Evolutionary conservation across 2,329 filamentous ascomycete genomes (phyloP), one percentile per base, ranked within the genome.

Genomic region (Xylaria sp.): DNA sequence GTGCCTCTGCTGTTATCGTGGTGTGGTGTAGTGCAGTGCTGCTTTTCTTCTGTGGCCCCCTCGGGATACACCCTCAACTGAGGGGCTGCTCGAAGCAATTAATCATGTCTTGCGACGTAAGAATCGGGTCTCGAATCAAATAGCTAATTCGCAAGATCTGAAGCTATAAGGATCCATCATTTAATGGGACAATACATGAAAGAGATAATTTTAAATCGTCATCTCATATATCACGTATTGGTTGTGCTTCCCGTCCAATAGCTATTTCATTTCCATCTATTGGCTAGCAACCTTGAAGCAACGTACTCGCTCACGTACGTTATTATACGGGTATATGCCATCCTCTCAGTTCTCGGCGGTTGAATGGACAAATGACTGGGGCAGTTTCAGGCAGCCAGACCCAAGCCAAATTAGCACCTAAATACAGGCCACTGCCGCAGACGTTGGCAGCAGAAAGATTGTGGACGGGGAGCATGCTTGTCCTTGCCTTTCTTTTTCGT

Each of bases 1-100:
- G 20, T 64, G 59, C 48, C 48, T 48, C 25, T 48, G 60, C 43
- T 41, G 31, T n/a, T 64, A 61, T 65, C 56, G 56, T 68, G 66
- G 66, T n/a, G 57, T 68, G 55, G n/a, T 57, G 52, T 49, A 43
- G 33, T 55, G 48, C 57, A 54, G 46, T 49, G 31, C 6, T 61
- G 49, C 66, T 68, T 64, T 68, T 68, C 28, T 59, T 36, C 60
- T 65, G 62, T 62, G 49, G 49, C 31, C 51, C 57, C 25, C 8
- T 68, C 62, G 56, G 61, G 28, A 56, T 51, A 20, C 36, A 28
- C 31, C 51, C 46, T 49, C 58, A 49, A 68, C n/a, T n/a, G 25
- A 43, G 61, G 60, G 48, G 55, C n/a, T 43, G 31, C 33, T 68
- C 48, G 39, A 43, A 46, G 15, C 31, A 46, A 64, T 55, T 51